Evolutionary conservation across 2,329 filamentous ascomycete genomes (phyloP), one percentile per base, ranked within the genome.

Genomic region (Fusarium dlaminii): DNA sequence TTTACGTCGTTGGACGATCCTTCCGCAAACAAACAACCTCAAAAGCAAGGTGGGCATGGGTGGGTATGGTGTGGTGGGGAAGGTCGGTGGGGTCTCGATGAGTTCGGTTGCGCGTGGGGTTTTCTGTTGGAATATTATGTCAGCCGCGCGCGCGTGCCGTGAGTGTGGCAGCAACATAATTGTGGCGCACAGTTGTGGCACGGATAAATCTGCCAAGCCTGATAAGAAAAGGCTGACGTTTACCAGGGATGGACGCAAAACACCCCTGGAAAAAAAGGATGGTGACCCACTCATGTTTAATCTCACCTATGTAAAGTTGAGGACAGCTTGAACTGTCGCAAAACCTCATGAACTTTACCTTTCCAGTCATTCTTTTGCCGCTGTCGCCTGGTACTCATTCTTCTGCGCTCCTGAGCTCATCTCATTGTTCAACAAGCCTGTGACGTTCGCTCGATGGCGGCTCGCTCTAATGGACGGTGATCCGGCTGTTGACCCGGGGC

Each of bases 391-490:
- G 27, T 39, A 29, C 39, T 27, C 45, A 40, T 36, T 49, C 39
- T 56, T 36, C 66, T 60, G 49, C 67, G 61, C 60, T 40, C n/a
- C 63, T 54, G 66, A 30, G 56, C 49, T 37, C 37, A 37, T 57
- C 32, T 43, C 45, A 15, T 62, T 42, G 45, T 37, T 45, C n/a
- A 51, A 55, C n/a, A 29, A 17, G 12, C 29, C 22, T 52, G 18
- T 56, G 36, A 29, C 42, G 34, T 68, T 59, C 63, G 59, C 57
- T 70, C 75, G 71, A 79, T 79, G 77, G 75, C 71, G 71, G 66
- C 66, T 77, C 66, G 77, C 61, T 72, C 51, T 69, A 76, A 94
- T 94, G 92, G 92, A 94, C 84, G 91, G 90, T 85, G 92, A 94
- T 86, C 90, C 91, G 70, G 89, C 90, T 77, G 91, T 93, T 77